These are phyloP conservation scores for Botrytis medusae DNA, from an alignment of 2,329 filamentous ascomycete genomes.

Conservation along the genomic window DNA sequence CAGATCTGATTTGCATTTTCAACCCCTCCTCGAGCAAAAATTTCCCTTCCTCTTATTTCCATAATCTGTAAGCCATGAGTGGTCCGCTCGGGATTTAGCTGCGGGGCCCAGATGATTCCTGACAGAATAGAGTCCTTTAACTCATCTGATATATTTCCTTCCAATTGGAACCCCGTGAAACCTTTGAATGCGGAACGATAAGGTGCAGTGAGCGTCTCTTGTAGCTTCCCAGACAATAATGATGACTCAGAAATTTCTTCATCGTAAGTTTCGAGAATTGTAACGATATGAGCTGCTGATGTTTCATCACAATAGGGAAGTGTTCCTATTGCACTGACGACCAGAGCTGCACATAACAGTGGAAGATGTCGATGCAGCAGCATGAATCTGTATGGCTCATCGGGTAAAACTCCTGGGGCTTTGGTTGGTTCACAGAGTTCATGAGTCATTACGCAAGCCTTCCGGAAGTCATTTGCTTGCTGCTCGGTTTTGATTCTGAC, in stretches of 20 bases:
- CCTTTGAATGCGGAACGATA: not conserved
- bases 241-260: not conserved
- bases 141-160: not conserved
- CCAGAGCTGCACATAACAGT: not conserved
- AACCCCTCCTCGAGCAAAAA: not conserved
- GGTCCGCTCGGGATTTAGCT: not conserved
- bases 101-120: not conserved
- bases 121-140: not conserved
- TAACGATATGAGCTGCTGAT: not conserved
- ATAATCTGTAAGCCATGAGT: not conserved
- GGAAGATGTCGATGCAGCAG: not conserved
- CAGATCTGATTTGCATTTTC: not conserved
- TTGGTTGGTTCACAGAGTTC: not conserved
- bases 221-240: not conserved
- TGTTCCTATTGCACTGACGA: not conserved
- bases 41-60: not conserved
- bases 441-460: constrained; percentile 5
- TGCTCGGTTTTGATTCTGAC: not conserved
- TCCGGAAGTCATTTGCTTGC: not conserved
- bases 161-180: not conserved
- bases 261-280: not conserved
- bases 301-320: not conserved
- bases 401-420: not conserved
- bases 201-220: not conserved
- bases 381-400: not conserved